A percentile compares a stretch with the other conserved stretches of the same genome.
Conservation (phyloP, 2,329 filamentous ascomycete genomes). For the Monilinia polystroma region DNA sequence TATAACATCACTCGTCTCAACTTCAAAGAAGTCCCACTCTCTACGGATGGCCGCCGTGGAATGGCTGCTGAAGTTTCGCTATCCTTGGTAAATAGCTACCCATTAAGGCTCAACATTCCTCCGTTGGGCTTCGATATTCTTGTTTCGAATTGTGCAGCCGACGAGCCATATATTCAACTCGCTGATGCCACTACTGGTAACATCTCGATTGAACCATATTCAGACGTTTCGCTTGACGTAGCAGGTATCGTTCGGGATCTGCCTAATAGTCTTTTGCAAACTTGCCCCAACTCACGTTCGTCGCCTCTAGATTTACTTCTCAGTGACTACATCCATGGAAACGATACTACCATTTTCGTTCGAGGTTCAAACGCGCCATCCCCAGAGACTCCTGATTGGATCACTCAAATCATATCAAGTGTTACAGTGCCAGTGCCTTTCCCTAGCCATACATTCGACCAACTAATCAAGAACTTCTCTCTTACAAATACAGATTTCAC, state of each 20-base stretch:
- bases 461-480: conserved; percentile 83
- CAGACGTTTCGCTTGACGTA: conserved; percentile 67
- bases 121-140: conserved; percentile 80
- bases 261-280: conserved; percentile 67
- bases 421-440: conserved; percentile 83
- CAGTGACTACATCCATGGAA: conserved; percentile 76
- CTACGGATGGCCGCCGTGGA: conserved; percentile 51
- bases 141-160: conserved; percentile 73
- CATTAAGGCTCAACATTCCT: conserved; percentile 73
- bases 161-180: conserved; percentile 73
- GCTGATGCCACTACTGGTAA: conserved; percentile 70
- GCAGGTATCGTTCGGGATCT: conserved; percentile 71
- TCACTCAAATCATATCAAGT: conserved; percentile 74
- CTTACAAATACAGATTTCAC: conserved; percentile 82
- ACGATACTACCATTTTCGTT: conserved; percentile 76
- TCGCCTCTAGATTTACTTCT: conserved; percentile 85
- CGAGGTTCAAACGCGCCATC: conserved; percentile 70
- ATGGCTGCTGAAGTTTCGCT: conserved; percentile 81
- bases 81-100: conserved; percentile 71
- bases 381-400: conserved; percentile 74
- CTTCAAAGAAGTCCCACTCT: conserved; percentile 66
- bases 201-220: conserved; percentile 65
- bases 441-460: conserved; percentile 76
- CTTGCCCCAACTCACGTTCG: conserved; percentile 72
- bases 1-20: conserved; percentile 81